These are phyloP conservation scores for Arachnomyces sp. DNA, from an alignment of 2,329 filamentous ascomycete species.

Conservation along the genomic window DNA sequence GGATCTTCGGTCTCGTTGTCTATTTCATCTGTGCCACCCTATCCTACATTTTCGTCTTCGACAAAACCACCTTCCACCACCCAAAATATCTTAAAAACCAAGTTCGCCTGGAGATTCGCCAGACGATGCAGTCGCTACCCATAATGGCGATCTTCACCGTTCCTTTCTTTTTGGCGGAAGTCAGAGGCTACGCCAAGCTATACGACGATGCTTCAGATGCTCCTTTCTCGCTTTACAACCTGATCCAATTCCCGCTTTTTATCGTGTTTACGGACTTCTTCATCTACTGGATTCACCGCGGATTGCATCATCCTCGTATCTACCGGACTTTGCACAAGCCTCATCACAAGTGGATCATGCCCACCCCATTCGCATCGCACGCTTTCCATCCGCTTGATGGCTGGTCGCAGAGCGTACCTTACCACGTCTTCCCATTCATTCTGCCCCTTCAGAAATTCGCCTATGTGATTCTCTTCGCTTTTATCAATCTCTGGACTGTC, in stretches of 20 bases:
- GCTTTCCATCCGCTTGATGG: slow-evolving; percentile 94
- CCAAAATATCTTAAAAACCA: slow-evolving; percentile 95
- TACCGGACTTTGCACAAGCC: slow-evolving; percentile 94
- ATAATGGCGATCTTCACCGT: slow-evolving; percentile 75
- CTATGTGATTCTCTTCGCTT: slow-evolving; percentile 77
- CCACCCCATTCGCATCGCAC: slow-evolving; percentile 83
- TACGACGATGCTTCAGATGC: slow-evolving; percentile 74
- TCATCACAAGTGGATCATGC: slow-evolving; percentile 99
- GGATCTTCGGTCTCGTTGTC: slow-evolving; percentile 74
- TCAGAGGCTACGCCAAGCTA: slow-evolving; percentile 76
- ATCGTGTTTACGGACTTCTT: slow-evolving; percentile 79
- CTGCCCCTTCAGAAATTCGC: slow-evolving; percentile 89
- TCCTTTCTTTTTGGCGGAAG: slow-evolving; percentile 73
- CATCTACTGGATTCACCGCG: slow-evolving; percentile 89
- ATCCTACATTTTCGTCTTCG: slow-evolving; percentile 84
- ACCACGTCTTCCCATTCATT: slow-evolving; percentile 87
- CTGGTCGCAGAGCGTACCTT: slow-evolving; percentile 79
- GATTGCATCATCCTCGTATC: slow-evolving; percentile 67
- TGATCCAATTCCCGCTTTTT: slow-evolving; percentile 79
- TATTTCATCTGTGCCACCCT: slow-evolving; percentile 80
- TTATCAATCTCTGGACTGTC: slow-evolving; percentile 96
- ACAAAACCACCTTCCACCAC: slow-evolving; percentile 80
- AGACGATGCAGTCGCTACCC: slow-evolving; percentile 70
- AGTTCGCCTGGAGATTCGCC: slow-evolving; percentile 74
- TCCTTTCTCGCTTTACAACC: slow-evolving; percentile 70